Evolutionary conservation across 208 protist species (phyloP).

Genomic region (Trypanosoma avium): DNA sequence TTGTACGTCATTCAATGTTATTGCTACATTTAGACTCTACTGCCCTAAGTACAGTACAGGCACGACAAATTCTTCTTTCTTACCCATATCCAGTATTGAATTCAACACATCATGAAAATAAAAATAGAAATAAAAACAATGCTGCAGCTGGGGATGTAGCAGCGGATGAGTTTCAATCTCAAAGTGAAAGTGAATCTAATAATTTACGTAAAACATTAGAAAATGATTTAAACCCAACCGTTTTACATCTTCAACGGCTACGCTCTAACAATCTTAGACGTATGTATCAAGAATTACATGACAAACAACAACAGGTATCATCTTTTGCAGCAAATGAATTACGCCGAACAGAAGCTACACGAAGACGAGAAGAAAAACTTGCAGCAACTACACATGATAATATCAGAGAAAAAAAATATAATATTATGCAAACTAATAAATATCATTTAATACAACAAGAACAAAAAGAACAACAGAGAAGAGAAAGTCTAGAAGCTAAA

Average conservation of each 20-base stretch:
- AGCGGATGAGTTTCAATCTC: not conserved
- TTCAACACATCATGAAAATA: no score
- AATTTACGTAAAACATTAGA: not conserved
- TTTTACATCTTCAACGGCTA: not conserved
- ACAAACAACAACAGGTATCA: not conserved
- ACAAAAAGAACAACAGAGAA: not conserved
- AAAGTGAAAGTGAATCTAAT: no score
- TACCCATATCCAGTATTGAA: no score
- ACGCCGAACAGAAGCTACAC: not conserved
- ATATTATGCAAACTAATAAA: no score
- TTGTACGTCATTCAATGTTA: conserved; percentile 11
- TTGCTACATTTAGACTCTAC: not conserved
- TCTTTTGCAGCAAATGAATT: conserved; percentile 11
- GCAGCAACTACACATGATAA: not conserved
- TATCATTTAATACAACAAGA: no score
- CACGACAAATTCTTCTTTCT: no score
- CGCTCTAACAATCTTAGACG: conserved; percentile 8
- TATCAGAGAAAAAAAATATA: no score
- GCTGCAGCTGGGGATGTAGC: no score
- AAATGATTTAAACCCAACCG: not conserved
- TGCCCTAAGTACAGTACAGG: not conserved
- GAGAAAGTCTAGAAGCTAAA: not conserved
- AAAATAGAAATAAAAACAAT: no score
- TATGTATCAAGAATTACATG: conserved; percentile 1
- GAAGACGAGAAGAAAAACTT: not conserved